phyloP scores from a whole-genome alignment of 2,329 filamentous ascomycete genomes.

The Ophiostoma pallidulum region DNA sequence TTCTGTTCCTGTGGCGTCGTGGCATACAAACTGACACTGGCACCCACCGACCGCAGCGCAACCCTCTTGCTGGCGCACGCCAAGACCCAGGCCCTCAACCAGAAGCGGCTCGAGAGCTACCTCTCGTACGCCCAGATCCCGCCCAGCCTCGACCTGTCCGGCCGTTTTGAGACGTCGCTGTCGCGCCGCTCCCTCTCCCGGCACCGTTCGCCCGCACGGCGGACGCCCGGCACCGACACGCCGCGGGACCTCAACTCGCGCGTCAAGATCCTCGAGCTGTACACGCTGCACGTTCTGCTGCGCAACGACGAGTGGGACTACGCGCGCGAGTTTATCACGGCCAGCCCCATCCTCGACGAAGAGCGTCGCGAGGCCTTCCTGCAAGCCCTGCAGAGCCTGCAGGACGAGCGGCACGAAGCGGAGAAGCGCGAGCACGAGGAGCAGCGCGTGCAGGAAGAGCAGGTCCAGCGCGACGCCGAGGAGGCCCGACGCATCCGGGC shows the following conservation, averaged over 20 bases:
- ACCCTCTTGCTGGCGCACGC: conserved; percentile 89
- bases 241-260: conserved; percentile 75
- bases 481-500: conserved; percentile 44
- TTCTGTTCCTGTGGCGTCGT: not conserved
- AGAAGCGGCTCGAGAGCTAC: conserved; percentile 80
- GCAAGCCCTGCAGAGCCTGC: conserved; percentile 71
- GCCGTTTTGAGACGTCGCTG: conserved; percentile 42
- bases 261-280: conserved; percentile 89
- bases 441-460: conserved; percentile 45
- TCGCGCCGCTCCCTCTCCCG: conserved; percentile 22
- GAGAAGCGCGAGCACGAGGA: conserved; percentile 55
- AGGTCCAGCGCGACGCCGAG: conserved; percentile 46
- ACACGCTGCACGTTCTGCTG: conserved; percentile 88
- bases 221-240: conserved; percentile 60
- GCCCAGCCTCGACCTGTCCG: conserved; percentile 62
- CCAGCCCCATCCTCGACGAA: conserved; percentile 81
- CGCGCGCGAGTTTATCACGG: conserved; percentile 78
- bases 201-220: conserved; percentile 26
- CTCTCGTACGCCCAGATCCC: conserved; percentile 62
- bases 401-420: conserved; percentile 73
- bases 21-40: conserved; percentile 18
- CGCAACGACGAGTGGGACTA: conserved; percentile 96
- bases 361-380: conserved; percentile 84
- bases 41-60: no score
- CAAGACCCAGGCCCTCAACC: conserved; percentile 71